Base-by-base conservation (phyloP, 768 basidiomycete genomes). In the Lentinula sp. region DNA sequence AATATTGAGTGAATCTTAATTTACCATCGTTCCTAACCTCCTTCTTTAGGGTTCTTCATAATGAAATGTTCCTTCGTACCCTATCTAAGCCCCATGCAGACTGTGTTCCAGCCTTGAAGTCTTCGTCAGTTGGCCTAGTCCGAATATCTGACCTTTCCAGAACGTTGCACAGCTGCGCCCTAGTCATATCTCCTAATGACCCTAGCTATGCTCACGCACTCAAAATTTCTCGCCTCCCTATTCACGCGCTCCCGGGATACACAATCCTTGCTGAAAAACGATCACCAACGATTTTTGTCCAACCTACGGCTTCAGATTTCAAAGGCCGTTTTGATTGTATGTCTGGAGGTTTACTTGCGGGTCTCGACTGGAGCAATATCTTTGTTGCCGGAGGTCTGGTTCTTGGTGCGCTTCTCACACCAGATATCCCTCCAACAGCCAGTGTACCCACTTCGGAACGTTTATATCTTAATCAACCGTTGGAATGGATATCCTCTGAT, bases 361-460 rank as follows among this genome's bases (percentile, higher is more conserved):
- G 59, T 39, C 57, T 66, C 9, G 53, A 66, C 37, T 64, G 65
- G 65, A 53, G 6, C 32, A 66, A 66, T 21, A 18, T 64, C 35
- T 62, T 66, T 23, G 61, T 66, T 28, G 65, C 65, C 4, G 65
- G 65, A 2, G 65, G 65, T 5, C 58, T 64, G 16, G 56, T 63
- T 5, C 60, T 64, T 2, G 65, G 65, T 3, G 31, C 65, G 16
- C 35, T 66, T 13, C 61, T 66, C 13, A 64, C 63, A 8, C 63
- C 63, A 1, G 53, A 49, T 18, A 48, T 61, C 18, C 53, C 61
- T 28, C 46, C 58, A 10, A 50, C 45, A 16, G 35, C 34, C 3
- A 16, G 31, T 16, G 16, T 31, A 4, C 23, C 16, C 4, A n/a
- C 42, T 21, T 23, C 1, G 15, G 50, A 51, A 51, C 50, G 50